Base-by-base conservation (phyloP, 495 filamentous ascomycete species). In the Xylaria palmicola region DNA sequence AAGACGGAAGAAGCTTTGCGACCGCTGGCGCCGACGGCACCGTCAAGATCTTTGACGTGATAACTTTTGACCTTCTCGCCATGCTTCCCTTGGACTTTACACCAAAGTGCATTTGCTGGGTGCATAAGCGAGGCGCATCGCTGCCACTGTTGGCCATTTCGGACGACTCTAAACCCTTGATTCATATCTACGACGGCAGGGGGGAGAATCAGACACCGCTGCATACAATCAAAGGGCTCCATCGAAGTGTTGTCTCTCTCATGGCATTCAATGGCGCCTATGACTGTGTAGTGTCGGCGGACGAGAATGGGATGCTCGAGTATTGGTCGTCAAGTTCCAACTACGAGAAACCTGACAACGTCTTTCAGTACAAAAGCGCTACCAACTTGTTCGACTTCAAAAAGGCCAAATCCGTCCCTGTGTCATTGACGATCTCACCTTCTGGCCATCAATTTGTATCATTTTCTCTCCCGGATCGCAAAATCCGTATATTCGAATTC, bases 321-420 rank as follows among this genome's bases (percentile, higher is more conserved):
- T 99, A 99, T 72, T 99, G 94, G 94, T 79, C 82, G 50, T 91
- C 94, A 1, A 85, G 84, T 59, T 84, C 83, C 8, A 84, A 78
- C 15, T 97, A 92, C 64, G 92, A 94, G 68, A 97, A 97, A 68
- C 94, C 94, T 0, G 87, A 92, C 63, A 90, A 86, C 56, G 92
- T 99, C 17, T 99, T 95, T 69, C 81, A 89, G 48, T 88, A 89
- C 68, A 99, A 99, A 71, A 94, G 90, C 68, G 87, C 87, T 3
- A 99, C 94, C 10, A 91, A 89, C 56, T 81, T 99, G 2, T 98
- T 99, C 71, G 93, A 95, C 34, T 99, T 98, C 78, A 97, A 95
- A 67, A 98, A 92, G 74, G 83, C 91, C 41, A 98, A 96, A 70
- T 93, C 91, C 0, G 81, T 88, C 0, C 92, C 94, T 0, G 82